These are phyloP conservation scores for Amoeboaphelidium protococcarum DNA, from an alignment of 371 early-diverging fungal species.

Conservation along the genomic window DNA sequence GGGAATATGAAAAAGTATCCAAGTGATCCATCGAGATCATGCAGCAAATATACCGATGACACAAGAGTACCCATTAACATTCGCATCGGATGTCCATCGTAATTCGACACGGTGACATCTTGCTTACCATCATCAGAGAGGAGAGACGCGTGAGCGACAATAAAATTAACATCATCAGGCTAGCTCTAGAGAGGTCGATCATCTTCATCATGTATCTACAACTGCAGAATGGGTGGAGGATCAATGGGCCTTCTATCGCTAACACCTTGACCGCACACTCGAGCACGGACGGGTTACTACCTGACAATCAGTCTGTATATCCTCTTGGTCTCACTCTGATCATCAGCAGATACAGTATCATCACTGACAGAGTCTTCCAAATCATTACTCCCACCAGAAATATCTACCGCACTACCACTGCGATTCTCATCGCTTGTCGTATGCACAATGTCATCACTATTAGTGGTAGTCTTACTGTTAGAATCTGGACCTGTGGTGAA, in stretches of 20 bases:
- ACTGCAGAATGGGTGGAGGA: slow-evolving; percentile 35
- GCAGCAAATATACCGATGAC: background rate
- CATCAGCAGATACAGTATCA: too few species aligned
- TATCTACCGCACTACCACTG: too few species aligned
- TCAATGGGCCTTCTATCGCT: slow-evolving; percentile 43
- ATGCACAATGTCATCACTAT: too few species aligned
- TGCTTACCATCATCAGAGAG: background rate
- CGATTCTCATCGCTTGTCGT: too few species aligned
- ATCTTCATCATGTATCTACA: slow-evolving; percentile 2
- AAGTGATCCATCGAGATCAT: background rate
- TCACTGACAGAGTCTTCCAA: too few species aligned
- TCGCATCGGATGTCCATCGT: background rate
- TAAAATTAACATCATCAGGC: background rate
- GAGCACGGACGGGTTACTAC: slow-evolving; percentile 32
- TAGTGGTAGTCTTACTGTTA: too few species aligned
- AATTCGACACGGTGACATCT: background rate
- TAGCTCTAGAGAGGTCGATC: background rate
- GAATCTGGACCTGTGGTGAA: too few species aligned
- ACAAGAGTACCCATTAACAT: background rate
- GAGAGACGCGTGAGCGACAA: background rate
- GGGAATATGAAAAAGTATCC: background rate
- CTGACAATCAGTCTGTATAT: background rate
- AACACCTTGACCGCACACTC: slow-evolving; percentile 35
- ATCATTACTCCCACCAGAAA: too few species aligned
- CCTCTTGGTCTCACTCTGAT: too few species aligned